Evolutionary conservation across 495 filamentous ascomycete genomes (phyloP).

Genomic region (Aspergillus baeticus): DNA sequence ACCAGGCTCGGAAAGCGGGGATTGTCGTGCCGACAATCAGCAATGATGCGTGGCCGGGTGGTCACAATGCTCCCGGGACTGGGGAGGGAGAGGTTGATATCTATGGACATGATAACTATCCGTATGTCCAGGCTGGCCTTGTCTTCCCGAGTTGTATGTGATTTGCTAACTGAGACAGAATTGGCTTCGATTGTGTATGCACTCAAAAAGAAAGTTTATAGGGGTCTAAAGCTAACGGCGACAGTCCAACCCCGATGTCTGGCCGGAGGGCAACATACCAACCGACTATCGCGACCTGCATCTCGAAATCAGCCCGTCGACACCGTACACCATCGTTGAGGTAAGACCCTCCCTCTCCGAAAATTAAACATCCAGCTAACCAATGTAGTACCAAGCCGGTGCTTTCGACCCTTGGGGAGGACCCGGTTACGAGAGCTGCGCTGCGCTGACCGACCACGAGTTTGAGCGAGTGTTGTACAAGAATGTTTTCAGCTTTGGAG

Average conservation of each 20-base stretch:
- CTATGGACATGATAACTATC: constrained; percentile 76
- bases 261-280: constrained; percentile 47
- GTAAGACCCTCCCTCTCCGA: constrained; percentile 22
- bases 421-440: constrained; percentile 62
- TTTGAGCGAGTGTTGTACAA: constrained; percentile 81
- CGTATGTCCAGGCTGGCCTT: constrained; percentile 26
- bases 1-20: constrained; percentile 65
- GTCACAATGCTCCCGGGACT: constrained; percentile 65
- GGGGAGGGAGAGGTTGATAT: constrained; percentile 68
- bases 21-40: constrained; percentile 73
- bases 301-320: constrained; percentile 57
- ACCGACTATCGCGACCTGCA: constrained; percentile 49
- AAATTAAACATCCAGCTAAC: constrained; percentile 11
- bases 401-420: constrained; percentile 77
- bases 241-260: constrained; percentile 45
- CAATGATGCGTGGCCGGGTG: constrained; percentile 64
- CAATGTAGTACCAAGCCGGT: constrained; percentile 66
- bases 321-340: constrained; percentile 68
- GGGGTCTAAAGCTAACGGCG: constrained; percentile 17
- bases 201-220: no score
- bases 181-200: constrained; percentile 60
- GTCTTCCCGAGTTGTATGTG: background rate
- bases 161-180: constrained; percentile 15
- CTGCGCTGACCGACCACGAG: constrained; percentile 61
- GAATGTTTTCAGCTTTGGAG: constrained; percentile 66